These are phyloP conservation scores for Pseudozyma sp. DNA, from an alignment of 1,284 basidiomycete species.

Conservation along the genomic window DNA sequence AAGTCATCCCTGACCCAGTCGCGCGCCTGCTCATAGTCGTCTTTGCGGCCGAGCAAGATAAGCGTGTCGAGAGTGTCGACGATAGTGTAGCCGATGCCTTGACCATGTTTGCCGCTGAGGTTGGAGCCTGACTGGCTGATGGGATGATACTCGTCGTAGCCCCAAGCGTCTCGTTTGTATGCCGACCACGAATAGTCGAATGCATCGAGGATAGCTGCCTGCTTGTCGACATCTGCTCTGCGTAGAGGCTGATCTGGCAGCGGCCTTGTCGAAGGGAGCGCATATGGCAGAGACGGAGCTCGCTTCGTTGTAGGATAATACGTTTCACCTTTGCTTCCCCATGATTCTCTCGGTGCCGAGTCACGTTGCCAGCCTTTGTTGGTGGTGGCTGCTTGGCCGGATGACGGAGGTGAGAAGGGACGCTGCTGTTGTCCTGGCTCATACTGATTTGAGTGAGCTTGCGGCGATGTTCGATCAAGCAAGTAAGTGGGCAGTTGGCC, in stretches of 20 bases:
- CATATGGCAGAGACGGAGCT: conserved; percentile 37
- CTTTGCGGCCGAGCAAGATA: conserved; percentile 82
- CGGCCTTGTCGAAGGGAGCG: conserved; percentile 40
- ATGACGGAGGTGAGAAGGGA: conserved; percentile 4
- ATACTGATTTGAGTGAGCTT: background rate
- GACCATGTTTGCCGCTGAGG: conserved; percentile 47
- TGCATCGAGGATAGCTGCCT: conserved; percentile 54
- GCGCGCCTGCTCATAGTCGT: conserved; percentile 82
- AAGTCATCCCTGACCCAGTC: conserved; percentile 81
- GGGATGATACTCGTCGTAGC: conserved; percentile 67
- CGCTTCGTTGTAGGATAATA: conserved; percentile 2
- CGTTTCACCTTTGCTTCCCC: background rate
- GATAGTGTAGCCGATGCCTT: conserved; percentile 66
- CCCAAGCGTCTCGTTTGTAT: conserved; percentile 65
- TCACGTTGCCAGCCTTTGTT: background rate
- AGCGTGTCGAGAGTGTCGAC: conserved; percentile 77
- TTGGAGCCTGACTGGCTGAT: conserved; percentile 59
- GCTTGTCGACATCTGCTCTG: conserved; percentile 44
- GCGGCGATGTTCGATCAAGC: background rate
- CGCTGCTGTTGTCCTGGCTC: background rate
- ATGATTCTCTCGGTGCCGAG: background rate
- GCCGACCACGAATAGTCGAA: conserved; percentile 65
- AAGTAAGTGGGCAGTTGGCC: conserved; percentile 22
- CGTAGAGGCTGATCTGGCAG: conserved; percentile 47
- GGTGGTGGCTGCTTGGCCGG: background rate